These are phyloP conservation scores for Monascus purpureus DNA, from an alignment of 495 filamentous ascomycete species.

Conservation along the genomic window DNA sequence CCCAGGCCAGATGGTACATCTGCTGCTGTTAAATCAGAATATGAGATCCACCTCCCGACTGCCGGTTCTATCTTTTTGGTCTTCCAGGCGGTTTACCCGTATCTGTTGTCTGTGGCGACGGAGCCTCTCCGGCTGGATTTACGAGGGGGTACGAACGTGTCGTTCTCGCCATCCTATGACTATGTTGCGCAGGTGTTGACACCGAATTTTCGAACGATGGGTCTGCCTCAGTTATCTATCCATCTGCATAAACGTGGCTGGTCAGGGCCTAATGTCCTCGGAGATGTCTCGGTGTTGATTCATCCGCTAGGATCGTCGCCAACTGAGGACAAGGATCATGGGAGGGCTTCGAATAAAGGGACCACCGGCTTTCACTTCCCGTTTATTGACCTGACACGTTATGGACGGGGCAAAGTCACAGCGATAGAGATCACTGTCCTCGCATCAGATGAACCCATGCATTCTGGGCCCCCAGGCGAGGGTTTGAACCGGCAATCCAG, in stretches of 20 bases:
- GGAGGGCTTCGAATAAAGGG: background rate
- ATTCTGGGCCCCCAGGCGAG: background rate
- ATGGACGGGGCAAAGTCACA: slow-evolving; percentile 33
- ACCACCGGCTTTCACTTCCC: slow-evolving; percentile 20
- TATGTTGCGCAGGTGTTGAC: slow-evolving; percentile 64
- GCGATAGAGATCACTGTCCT: slow-evolving; percentile 48
- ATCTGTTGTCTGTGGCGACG: slow-evolving; percentile 45
- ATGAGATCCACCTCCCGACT: slow-evolving; percentile 19
- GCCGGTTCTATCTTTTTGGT: slow-evolving; percentile 47
- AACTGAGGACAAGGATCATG: background rate
- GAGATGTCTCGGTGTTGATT: slow-evolving; percentile 45
- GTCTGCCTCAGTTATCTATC: slow-evolving; percentile 42
- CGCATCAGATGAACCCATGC: slow-evolving; percentile 25
- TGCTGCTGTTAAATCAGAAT: slow-evolving; percentile 9
- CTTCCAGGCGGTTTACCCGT: slow-evolving; percentile 72
- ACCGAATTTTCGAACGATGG: slow-evolving; percentile 50
- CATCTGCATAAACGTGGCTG: slow-evolving; percentile 51
- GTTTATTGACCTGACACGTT: slow-evolving; percentile 22
- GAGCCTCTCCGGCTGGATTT: slow-evolving; percentile 44
- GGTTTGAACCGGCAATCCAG: background rate
- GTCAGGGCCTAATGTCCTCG: slow-evolving; percentile 44
- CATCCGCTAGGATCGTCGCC: slow-evolving; percentile 29
- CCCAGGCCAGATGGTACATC: background rate
- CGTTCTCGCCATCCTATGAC: slow-evolving; percentile 58
- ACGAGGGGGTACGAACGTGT: slow-evolving; percentile 65